Evolutionary conservation across 768 basidiomycete species (phyloP).

Genomic region (Tylopilus plumbeoviolaceoides): DNA sequence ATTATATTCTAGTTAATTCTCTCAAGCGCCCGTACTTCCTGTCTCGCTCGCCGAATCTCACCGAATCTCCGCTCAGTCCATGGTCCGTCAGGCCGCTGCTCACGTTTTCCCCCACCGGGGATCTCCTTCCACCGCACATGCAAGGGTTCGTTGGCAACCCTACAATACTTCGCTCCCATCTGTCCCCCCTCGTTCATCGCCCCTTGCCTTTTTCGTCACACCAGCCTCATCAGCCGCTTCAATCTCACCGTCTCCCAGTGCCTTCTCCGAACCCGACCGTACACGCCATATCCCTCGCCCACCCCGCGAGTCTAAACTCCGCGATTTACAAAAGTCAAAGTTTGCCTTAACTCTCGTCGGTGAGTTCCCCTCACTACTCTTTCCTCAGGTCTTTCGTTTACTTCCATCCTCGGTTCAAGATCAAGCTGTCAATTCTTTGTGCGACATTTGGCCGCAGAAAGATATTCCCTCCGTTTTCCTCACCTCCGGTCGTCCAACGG

Average conservation of each 20-base stretch:
- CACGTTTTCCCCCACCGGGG: conserved; percentile 67
- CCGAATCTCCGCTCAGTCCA: conserved; percentile 11
- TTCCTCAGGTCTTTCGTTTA: conserved; percentile 6
- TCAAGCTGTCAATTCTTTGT: conserved; percentile 73
- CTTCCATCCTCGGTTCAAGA: conserved; percentile 38
- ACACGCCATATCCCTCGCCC: conserved; percentile 31
- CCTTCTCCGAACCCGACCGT: conserved; percentile 35
- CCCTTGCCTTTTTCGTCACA: conserved; percentile 49
- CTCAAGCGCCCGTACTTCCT: conserved; percentile 13
- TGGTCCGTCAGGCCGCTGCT: conserved; percentile 36
- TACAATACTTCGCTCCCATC: conserved; percentile 49
- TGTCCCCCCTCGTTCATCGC: conserved; percentile 32
- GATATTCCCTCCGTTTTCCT: conserved; percentile 63
- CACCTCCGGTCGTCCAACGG: conserved; percentile 31
- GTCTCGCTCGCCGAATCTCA: background rate
- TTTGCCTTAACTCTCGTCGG: conserved; percentile 68
- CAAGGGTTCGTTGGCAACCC: conserved; percentile 78
- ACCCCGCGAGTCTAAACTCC: conserved; percentile 34
- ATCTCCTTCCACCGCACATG: conserved; percentile 56
- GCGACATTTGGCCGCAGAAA: conserved; percentile 77
- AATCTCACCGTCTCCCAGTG: conserved; percentile 38
- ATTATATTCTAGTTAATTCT: conserved; percentile 34
- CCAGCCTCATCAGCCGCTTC: conserved; percentile 53
- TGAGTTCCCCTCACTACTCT: conserved; percentile 35
- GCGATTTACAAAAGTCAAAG: conserved; percentile 54